A percentile compares a stretch with the other conserved stretches of the same genome.
Evolutionary conservation across 2,329 filamentous ascomycete genomes (phyloP).

Genomic region (Metarhizium rileyi): DNA sequence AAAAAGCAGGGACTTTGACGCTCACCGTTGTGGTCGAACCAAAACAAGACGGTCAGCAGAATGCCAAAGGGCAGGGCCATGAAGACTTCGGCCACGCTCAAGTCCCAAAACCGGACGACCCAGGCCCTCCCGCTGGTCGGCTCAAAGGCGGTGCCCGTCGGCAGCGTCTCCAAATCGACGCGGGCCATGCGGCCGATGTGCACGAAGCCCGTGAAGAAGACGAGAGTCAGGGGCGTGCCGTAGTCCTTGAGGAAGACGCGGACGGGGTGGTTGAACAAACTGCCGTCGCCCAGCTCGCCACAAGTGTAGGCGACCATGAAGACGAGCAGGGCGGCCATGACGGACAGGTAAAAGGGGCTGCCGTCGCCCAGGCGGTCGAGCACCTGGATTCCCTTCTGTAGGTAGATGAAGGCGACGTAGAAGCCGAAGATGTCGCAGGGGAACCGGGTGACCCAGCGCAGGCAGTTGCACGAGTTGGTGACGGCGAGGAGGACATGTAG

Average conservation of each 20-base stretch:
- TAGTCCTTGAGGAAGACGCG: slow-evolving; percentile 85
- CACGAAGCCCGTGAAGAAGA: slow-evolving; percentile 87
- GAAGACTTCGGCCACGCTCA: slow-evolving; percentile 64
- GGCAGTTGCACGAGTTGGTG: slow-evolving; percentile 77
- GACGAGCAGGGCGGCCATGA: slow-evolving; percentile 67
- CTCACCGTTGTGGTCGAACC: slow-evolving; percentile 87
- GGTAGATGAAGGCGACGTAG: slow-evolving; percentile 85
- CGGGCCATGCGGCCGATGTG: slow-evolving; percentile 74
- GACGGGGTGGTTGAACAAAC: slow-evolving; percentile 63
- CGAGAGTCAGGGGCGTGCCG: slow-evolving; percentile 68
- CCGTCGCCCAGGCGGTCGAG: slow-evolving; percentile 62
- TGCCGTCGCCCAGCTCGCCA: slow-evolving; percentile 59
- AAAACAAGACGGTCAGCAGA: slow-evolving; percentile 75
- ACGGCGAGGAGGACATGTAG: slow-evolving; percentile 79
- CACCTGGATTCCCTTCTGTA: slow-evolving; percentile 85
- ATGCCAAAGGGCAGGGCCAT: slow-evolving; percentile 80
- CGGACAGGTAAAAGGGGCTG: slow-evolving; percentile 66
- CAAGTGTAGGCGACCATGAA: slow-evolving; percentile 68
- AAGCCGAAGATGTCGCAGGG: slow-evolving; percentile 92
- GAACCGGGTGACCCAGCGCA: slow-evolving; percentile 85
- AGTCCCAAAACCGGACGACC: slow-evolving; percentile 76
- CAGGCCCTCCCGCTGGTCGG: slow-evolving; percentile 65
- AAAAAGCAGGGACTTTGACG: no score
- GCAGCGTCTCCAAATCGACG: slow-evolving; percentile 60
- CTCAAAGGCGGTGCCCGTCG: slow-evolving; percentile 67